Conservation (phyloP, 257 asterid genomes). For the Mitragyna speciosa region DNA sequence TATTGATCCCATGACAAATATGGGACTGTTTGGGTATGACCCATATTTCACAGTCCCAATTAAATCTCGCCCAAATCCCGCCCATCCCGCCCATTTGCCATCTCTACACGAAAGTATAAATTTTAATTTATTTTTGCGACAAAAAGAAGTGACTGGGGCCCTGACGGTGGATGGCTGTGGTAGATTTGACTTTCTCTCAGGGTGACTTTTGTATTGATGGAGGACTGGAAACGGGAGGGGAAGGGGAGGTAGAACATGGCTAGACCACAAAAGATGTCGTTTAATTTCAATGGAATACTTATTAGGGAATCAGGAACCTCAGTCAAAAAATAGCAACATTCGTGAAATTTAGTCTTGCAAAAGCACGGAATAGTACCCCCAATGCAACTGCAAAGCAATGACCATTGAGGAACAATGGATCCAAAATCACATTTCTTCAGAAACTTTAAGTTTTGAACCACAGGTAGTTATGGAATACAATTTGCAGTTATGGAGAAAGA, state of each 20-base stretch:
- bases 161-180: conserved; percentile 23
- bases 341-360: not conserved
- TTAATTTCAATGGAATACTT: not conserved
- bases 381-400: not conserved
- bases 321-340: not conserved
- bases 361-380: not conserved
- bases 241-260: not conserved
- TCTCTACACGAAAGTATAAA: not conserved
- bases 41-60: no score
- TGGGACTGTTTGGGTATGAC: no score
- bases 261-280: not conserved
- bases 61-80: no score
- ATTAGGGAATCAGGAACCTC: not conserved
- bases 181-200: conserved; percentile 18
- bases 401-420: not conserved
- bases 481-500: not conserved
- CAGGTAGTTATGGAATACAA: not conserved
- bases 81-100: no score
- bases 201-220: conserved; percentile 2
- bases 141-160: conserved; percentile 28
- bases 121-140: conserved; percentile 14
- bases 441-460: not conserved
- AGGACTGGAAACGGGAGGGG: not conserved
- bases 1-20: no score
- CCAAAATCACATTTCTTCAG: not conserved